Percentiles rank a stretch among this genome's conserved stretches.
Conservation (phyloP, 1,284 basidiomycete genomes). For the Sporisorium iseilematis-ciliati region DNA sequence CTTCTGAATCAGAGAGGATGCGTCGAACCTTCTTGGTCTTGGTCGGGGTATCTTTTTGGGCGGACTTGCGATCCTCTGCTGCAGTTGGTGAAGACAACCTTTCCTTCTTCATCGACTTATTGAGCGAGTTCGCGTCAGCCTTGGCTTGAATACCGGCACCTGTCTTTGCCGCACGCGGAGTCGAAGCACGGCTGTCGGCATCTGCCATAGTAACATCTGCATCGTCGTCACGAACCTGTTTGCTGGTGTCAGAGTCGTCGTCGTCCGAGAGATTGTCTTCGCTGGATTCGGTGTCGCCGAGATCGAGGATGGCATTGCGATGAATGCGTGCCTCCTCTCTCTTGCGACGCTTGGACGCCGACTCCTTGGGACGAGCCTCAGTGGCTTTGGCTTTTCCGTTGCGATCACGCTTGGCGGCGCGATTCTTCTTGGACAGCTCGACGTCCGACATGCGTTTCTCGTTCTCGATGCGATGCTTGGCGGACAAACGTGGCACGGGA, state of each 20-base stretch:
- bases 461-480: slow-evolving; percentile 32
- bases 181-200: slow-evolving; percentile 23
- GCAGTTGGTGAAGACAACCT: slow-evolving; percentile 10
- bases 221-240: slow-evolving; percentile 14
- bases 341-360: slow-evolving; percentile 36
- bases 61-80: slow-evolving; percentile 17
- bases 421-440: slow-evolving; percentile 44
- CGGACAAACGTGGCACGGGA: slow-evolving; percentile 23
- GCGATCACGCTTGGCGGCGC: slow-evolving; percentile 24
- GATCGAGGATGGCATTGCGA: slow-evolving; percentile 47
- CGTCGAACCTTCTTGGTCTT: slow-evolving; percentile 43
- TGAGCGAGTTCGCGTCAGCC: background rate
- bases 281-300: slow-evolving; percentile 52
- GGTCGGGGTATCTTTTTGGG: slow-evolving; percentile 27
- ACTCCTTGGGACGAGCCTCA: slow-evolving; percentile 25
- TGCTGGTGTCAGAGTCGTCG: slow-evolving; percentile 5
- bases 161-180: slow-evolving; percentile 18
- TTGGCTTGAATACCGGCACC: background rate
- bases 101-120: slow-evolving; percentile 28
- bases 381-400: slow-evolving; percentile 16
- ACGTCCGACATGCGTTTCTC: slow-evolving; percentile 32
- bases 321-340: slow-evolving; percentile 41
- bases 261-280: slow-evolving; percentile 25
- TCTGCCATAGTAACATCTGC: slow-evolving; percentile 16
- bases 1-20: slow-evolving; percentile 39